These are phyloP conservation scores for Flaveria linearis DNA, from an alignment of 129 eudicot genomes.

Conservation along the genomic window DNA sequence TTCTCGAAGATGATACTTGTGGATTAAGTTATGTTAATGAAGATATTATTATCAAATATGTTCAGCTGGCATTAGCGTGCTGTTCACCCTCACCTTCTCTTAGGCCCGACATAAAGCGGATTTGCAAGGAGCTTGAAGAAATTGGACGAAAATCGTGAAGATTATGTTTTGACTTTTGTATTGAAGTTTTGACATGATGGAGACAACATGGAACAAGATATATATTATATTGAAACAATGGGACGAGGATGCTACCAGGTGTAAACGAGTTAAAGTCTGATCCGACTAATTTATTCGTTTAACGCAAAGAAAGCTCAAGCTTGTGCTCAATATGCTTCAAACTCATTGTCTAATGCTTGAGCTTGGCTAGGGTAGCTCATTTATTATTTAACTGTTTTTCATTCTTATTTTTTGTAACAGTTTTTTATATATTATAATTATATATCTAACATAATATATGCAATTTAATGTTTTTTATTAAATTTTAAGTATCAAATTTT, in stretches of 20 bases:
- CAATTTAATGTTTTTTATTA: too few relatives aligned
- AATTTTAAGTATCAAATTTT: not conserved
- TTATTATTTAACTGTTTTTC: not conserved
- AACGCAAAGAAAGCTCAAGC: not conserved
- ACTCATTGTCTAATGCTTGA: not conserved
- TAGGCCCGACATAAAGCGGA: conserved; percentile 63
- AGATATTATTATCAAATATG: conserved; percentile 54
- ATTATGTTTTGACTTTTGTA: conserved; percentile 15
- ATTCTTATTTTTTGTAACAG: not conserved
- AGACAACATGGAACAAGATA: conserved; percentile 24
- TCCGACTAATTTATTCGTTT: not conserved
- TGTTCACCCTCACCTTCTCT: conserved; percentile 82
- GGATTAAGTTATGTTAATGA: conserved; percentile 51
- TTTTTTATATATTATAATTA: not conserved
- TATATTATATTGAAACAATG: conserved; percentile 25
- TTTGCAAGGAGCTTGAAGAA: conserved; percentile 71
- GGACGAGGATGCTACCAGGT: not conserved
- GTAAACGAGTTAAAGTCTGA: not conserved
- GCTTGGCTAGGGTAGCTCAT: not conserved
- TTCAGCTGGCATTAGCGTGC: conserved; percentile 85
- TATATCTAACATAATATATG: too few relatives aligned
- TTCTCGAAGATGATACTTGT: conserved; percentile 38
- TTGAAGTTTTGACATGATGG: conserved; percentile 32
- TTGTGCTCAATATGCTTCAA: not conserved
- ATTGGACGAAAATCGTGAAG: conserved; percentile 41